A percentile compares a stretch with the other conserved stretches of the same genome.
Conservation (phyloP, 23 red algal species). For the Chondrus crispus region DNA sequence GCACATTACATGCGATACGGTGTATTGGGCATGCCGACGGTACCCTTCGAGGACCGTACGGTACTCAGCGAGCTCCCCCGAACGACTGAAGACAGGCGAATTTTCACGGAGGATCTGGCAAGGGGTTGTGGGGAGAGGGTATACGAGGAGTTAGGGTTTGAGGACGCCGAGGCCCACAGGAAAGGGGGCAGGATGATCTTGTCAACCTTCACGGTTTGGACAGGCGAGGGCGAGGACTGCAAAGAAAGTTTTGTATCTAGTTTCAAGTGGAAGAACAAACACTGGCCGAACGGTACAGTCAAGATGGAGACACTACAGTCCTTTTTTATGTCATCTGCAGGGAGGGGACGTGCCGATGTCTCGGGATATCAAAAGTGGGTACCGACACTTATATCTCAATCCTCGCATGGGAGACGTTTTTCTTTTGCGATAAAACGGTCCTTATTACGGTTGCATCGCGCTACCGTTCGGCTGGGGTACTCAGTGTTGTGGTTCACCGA, state of each 20-base stretch:
- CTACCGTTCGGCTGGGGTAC: neutral
- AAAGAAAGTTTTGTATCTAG: neutral
- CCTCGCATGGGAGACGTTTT: neutral
- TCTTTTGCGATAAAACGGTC: neutral
- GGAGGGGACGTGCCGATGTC: neutral
- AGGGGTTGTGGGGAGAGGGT: too few relatives aligned
- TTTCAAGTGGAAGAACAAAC: neutral
- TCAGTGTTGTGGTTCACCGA: neutral
- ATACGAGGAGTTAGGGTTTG: too few relatives aligned
- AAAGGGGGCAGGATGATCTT: neutral
- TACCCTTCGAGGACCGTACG: too few relatives aligned
- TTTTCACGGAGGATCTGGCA: too few relatives aligned
- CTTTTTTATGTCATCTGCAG: neutral
- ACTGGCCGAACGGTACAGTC: neutral
- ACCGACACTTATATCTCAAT: neutral
- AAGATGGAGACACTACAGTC: neutral
- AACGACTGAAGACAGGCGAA: too few relatives aligned
- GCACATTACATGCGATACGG: too few relatives aligned
- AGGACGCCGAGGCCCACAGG: too few relatives aligned
- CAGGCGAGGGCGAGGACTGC: neutral
- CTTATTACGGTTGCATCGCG: neutral
- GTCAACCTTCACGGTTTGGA: neutral
- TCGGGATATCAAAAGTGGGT: neutral
- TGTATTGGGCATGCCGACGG: too few relatives aligned
- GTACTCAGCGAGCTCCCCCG: too few relatives aligned